Evolutionary conservation across 176 grass and related monocot genomes (phyloP).

Genomic region (Raddia distichophylla): DNA sequence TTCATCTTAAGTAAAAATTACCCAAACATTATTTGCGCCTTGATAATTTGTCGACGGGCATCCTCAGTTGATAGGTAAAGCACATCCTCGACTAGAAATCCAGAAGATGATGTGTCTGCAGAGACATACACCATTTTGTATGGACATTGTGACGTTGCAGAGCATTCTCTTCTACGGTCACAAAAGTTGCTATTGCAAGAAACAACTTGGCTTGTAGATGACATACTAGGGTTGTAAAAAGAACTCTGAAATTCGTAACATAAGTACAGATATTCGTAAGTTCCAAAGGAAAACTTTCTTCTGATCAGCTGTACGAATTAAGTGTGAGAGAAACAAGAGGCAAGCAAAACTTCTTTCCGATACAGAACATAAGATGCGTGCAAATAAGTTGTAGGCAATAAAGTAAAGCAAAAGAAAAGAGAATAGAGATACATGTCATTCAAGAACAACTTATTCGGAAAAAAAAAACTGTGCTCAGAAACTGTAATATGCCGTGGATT

Average conservation of each 20-base stretch:
- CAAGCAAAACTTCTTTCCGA: not conserved
- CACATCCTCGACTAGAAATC: slow-evolving; percentile 72
- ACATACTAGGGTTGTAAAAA: slow-evolving; percentile 64
- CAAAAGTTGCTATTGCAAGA: slow-evolving; percentile 65
- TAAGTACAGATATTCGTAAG: not conserved
- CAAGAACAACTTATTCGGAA: not conserved
- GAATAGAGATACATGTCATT: not conserved
- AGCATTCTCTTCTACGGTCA: slow-evolving; percentile 62
- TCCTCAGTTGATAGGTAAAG: slow-evolving; percentile 74
- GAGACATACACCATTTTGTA: slow-evolving; percentile 77
- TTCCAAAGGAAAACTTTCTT: not conserved
- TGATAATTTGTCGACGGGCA: slow-evolving; percentile 48
- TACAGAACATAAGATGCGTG: not conserved
- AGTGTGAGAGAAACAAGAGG: not conserved
- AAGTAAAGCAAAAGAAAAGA: not conserved
- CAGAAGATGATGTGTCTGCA: slow-evolving; percentile 70
- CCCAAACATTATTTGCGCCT: slow-evolving; percentile 76
- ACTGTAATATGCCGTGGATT: not conserved
- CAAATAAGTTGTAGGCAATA: not conserved
- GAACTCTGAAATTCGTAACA: slow-evolving; percentile 43
- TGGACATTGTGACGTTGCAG: slow-evolving; percentile 54
- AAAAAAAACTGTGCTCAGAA: not conserved
- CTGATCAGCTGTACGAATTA: not conserved
- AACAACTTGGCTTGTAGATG: slow-evolving; percentile 72
- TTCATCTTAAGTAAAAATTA: slow-evolving; percentile 40